Conservation (phyloP, 495 filamentous ascomycete genomes). For the Extremus antarcticus region DNA sequence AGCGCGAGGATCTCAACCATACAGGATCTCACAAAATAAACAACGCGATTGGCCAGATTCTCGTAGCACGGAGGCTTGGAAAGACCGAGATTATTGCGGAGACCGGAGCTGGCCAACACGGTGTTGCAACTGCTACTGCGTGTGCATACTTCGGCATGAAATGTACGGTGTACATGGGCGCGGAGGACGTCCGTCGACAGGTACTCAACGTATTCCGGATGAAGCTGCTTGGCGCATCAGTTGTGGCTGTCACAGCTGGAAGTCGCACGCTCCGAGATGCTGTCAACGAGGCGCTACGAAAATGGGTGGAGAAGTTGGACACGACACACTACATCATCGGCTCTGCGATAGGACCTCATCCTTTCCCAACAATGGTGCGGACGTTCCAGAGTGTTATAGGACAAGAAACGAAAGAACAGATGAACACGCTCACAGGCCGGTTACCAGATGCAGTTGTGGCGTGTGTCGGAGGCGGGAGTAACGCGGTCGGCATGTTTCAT, state of each 20-base stretch:
- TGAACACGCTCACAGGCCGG: slow-evolving; percentile 68
- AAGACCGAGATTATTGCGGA: slow-evolving; percentile 94
- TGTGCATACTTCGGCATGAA: slow-evolving; percentile 94
- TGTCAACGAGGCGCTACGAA: slow-evolving; percentile 84
- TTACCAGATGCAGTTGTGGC: slow-evolving; percentile 92
- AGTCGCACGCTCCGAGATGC: slow-evolving; percentile 81
- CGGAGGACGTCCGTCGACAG: slow-evolving; percentile 85
- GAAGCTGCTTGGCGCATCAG: slow-evolving; percentile 82
- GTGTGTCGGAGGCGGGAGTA: slow-evolving; percentile 88
- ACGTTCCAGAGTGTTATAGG: slow-evolving; percentile 94
- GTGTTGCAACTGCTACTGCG: slow-evolving; percentile 90
- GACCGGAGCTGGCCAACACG: slow-evolving; percentile 93
- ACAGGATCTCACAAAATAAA: slow-evolving; percentile 91
- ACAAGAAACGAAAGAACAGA: slow-evolving; percentile 82
- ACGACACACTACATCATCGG: slow-evolving; percentile 97
- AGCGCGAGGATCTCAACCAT: slow-evolving; percentile 82
- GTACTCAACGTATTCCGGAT: slow-evolving; percentile 95
- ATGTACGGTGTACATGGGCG: slow-evolving; percentile 93
- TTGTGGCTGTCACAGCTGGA: slow-evolving; percentile 79
- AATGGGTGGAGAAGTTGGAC: slow-evolving; percentile 74
- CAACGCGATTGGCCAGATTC: slow-evolving; percentile 82
- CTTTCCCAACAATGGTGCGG: slow-evolving; percentile 90
- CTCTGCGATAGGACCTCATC: slow-evolving; percentile 87
- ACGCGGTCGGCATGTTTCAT: slow-evolving; percentile 92
- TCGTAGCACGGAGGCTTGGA: slow-evolving; percentile 68